These are phyloP conservation scores for Pseudogymnoascus sp. DNA, from an alignment of 2,329 filamentous ascomycete genomes.

Conservation along the genomic window DNA sequence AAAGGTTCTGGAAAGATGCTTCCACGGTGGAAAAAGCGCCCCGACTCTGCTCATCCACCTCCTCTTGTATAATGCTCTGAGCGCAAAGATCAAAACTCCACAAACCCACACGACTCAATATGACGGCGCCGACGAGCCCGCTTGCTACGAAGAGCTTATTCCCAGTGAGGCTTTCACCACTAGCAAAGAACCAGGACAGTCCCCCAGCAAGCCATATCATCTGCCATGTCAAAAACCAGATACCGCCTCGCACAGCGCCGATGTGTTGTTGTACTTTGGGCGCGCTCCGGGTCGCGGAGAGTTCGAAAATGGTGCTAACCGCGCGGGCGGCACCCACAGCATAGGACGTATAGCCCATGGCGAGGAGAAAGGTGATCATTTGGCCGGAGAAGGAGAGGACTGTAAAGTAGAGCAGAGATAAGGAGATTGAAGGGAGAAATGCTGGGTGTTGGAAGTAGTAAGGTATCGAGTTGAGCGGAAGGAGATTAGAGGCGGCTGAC, in stretches of 20 bases:
- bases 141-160: too few relatives aligned
- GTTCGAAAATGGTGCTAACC: slow-evolving; percentile 47
- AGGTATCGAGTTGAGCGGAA: slow-evolving; percentile 23
- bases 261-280: slow-evolving; percentile 49
- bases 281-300: slow-evolving; percentile 54
- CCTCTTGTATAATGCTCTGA: slow-evolving; percentile 36
- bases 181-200: slow-evolving; percentile 34
- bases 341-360: slow-evolving; percentile 43
- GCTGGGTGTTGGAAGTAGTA: slow-evolving; percentile 47
- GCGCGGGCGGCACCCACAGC: slow-evolving; percentile 49
- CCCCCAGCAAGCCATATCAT: slow-evolving; percentile 45
- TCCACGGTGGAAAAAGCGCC: slow-evolving; percentile 35
- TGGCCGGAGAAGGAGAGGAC: slow-evolving; percentile 54
- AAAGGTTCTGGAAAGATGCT: slow-evolving; percentile 30
- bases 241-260: slow-evolving; percentile 54
- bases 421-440: slow-evolving; percentile 54
- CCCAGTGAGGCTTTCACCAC: too few relatives aligned
- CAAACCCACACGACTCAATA: slow-evolving; percentile 33
- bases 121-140: slow-evolving; percentile 29
- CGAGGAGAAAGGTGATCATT: slow-evolving; percentile 58
- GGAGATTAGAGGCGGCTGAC: slow-evolving; percentile 23
- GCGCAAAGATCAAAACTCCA: slow-evolving; percentile 35
- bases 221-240: slow-evolving; percentile 68
- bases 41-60: slow-evolving; percentile 25
- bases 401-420: slow-evolving; percentile 56